Evolutionary conservation across 495 filamentous ascomycete species (phyloP), one percentile per base, ranked within the genome.

Genomic region (Aspergillus hancockii): DNA sequence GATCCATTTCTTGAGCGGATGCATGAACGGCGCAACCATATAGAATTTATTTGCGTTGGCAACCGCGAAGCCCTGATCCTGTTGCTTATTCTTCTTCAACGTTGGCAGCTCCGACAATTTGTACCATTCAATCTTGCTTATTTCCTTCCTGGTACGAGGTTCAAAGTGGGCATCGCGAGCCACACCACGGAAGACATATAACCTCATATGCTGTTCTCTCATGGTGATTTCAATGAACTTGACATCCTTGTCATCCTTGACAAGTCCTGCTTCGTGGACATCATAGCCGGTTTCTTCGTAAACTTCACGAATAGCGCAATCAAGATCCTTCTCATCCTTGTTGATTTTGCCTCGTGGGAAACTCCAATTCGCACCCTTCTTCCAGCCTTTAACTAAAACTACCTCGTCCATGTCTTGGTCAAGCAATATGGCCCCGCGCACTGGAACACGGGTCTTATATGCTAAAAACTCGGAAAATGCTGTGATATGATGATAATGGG

Each of bases 281-380:
- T 98, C 90, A 62, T 86, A 95, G 13, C 94, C 94, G 0, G 94
- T 98, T 74, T 98, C 94, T 67, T 98, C 94, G 58, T 92, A 93
- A 0, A 96, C 92, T 64, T 98, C 94, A 52, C 94, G 85, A 22
- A 97, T 83, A 9, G 94, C 94, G 69, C 94, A 98, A 60, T 90
- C 90, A 38, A 97, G 74, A 61, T 98, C 93, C 46, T 87, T 86
- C 75, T 98, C 94, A 66, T 93, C 89, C 75, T 93, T 93, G 73
- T 97, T 97, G 72, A 98, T 97, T 72, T 98, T 98, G 8, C 94
- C 94, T 38, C 94, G 74, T 0, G 94, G 94, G 57, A 98, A 98
- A 67, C 92, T 96, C 95, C 95, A 98, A 65, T 87, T 93, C 6
- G 93, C 88, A 14, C 89, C 88, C 68, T 96, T 97, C 80, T 97